Evolutionary conservation across 108 stramenopile species (phyloP), one percentile per base, ranked within the genome.

Genomic region (Fistulifera pelliculosa): DNA sequence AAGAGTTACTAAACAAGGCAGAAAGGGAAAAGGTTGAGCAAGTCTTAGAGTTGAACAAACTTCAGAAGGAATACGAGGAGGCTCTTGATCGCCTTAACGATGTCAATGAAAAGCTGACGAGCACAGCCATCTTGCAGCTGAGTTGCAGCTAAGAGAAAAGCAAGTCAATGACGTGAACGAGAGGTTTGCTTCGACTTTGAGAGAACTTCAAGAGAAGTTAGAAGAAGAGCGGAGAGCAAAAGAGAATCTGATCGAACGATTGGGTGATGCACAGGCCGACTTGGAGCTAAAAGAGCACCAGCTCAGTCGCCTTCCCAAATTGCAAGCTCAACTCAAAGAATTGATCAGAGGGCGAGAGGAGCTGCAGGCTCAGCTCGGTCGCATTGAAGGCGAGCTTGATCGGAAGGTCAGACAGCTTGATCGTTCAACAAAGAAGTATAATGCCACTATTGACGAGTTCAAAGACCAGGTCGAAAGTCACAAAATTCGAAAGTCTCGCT

Each of bases 161-260:
- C 65, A 66, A 31, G 52, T 64, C 45, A 60, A 61, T 1, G 62
- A 73, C 19, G 62, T 57, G 11, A 45, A 60, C 17, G 64, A 66
- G 38, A 48, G 62, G 3, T 66, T 65, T 44, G 64, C 74, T 19
- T 13, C 49, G 39, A 62, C 52, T 0, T 56, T 67, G 27, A 60
- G 61, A 5, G 69, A 75, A 23, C 66, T 75, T n/a, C 60, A 75
- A 57, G 27, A 54, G 12, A 61, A 69, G 49, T 52, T 75, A 24
- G 64, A 65, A 43, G 68, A 75, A 42, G 68, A 69, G 41, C 57
- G 58, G 12, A 68, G 58, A 31, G 17, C 52, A 12, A 65, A 54
- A 42, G 28, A 45, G 27, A 64, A 65, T 27, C 49, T 75, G 19
- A 60, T 57, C 27, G 64, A 75, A 28, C 47, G 56, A 25, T 54